Evolutionary conservation across 257 asterid genomes (phyloP), one percentile per base, ranked within the genome.

Genomic region (Nyctanthes arbortristis): DNA sequence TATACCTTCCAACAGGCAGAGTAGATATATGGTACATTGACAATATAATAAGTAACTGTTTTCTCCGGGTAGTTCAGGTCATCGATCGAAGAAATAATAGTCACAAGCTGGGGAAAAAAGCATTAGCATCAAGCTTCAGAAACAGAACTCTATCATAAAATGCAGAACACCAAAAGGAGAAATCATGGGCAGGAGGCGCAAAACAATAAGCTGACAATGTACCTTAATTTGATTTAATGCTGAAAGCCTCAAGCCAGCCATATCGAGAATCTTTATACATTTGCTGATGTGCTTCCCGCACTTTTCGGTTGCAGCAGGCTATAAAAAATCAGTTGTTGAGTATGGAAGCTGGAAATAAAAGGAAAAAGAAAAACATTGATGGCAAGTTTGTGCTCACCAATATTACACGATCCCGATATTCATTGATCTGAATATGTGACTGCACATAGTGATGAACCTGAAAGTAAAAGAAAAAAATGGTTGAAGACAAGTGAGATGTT

Each of bases 1-100:
- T 84, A 3, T 70, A 89, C 96, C 96, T 84, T 89, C 96, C 96
- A 86, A 72, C 96, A 89, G 60, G 91, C 90, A 3, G 93, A 83
- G 70, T 86, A 89, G 61, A 86, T 79, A 59, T 84, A 86, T 10
- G 93, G 93, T 37, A 91, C 87, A 47, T 89, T 89, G 72, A 89
- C 96, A 57, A 89, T 83, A 84, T 89, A 89, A 75, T 86, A 89
- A 55, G 93, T 80, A 69, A 70, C 70, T 37, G 92, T 82, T 73
- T 84, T 86, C 85, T 89, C 96, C 0, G 96, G 93, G 67, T 89
- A 89, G 73, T 89, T 89, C 70, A 86, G 85, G 78, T 86, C 93
- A 72, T 89, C 96, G 61, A 89, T 83, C n/a, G 91, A 78, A 59
- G 88, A 82, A 39, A 86, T 86, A 43, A 74, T 66, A n/a, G 88